phyloP scores from a whole-genome alignment of 495 filamentous ascomycete species.

The Aspergillus saccharolyticus region DNA sequence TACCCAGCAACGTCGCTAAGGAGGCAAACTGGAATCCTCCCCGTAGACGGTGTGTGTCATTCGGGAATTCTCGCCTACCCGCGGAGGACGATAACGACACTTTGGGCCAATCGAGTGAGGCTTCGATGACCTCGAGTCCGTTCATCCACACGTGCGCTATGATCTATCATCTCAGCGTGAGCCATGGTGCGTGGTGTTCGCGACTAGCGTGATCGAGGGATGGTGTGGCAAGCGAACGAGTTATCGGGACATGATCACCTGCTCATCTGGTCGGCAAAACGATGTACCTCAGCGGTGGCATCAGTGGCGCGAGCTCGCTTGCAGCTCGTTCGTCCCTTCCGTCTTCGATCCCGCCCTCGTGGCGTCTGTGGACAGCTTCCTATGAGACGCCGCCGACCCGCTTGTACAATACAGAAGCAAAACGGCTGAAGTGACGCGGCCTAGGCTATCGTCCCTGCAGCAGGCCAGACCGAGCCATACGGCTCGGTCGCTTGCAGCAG shows the following conservation, averaged over 20 bases:
- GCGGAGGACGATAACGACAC: neutral
- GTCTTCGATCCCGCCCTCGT: neutral
- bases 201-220: neutral
- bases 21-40: too few species aligned
- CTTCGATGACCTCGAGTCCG: neutral
- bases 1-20: too few species aligned
- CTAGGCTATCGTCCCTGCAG: conserved; percentile 5
- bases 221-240: too few species aligned
- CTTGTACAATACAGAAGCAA: neutral
- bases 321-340: neutral
- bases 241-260: neutral
- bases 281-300: neutral
- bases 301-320: neutral
- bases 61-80: neutral
- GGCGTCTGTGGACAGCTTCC: neutral
- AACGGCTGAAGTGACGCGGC: neutral
- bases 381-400: neutral
- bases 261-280: neutral
- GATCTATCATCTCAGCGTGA: neutral
- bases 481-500: conserved; percentile 23
- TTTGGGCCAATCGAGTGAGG: neutral
- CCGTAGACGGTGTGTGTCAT: neutral
- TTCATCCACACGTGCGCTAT: neutral
- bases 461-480: conserved; percentile 19
- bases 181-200: neutral